phyloP scores from a whole-genome alignment of 2,329 filamentous ascomycete species.

The Fusarium sp. region DNA sequence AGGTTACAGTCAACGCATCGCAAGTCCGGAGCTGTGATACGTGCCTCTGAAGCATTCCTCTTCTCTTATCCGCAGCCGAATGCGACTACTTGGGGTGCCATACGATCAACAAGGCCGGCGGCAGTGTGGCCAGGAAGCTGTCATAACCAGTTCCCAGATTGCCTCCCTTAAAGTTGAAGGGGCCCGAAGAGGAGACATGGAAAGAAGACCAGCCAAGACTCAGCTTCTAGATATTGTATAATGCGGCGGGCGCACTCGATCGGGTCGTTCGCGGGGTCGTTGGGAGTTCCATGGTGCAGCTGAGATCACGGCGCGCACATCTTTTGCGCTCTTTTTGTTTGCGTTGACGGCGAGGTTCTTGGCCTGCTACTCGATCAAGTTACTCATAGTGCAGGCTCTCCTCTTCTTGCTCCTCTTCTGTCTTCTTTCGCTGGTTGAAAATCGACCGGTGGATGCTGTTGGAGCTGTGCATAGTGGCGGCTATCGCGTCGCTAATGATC shows the following conservation, averaged over 20 bases:
- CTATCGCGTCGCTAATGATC: neutral
- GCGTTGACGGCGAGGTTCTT: neutral
- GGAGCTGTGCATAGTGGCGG: neutral
- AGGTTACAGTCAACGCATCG: conserved; percentile 67
- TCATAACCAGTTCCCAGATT: neutral
- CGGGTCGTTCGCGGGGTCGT: neutral
- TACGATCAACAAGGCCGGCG: neutral
- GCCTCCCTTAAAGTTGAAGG: neutral
- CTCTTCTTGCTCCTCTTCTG: neutral
- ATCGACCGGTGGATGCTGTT: neutral
- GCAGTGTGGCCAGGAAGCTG: neutral
- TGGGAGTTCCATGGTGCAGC: neutral
- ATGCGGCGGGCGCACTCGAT: neutral
- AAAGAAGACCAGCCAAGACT: too few relatives aligned
- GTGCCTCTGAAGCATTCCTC: neutral
- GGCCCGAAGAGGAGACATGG: neutral
- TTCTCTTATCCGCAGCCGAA: accelerated
- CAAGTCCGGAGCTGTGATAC: neutral
- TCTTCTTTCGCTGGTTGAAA: neutral
- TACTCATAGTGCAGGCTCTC: neutral
- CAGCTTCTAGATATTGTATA: neutral
- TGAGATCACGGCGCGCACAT: neutral
- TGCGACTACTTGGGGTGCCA: accelerated
- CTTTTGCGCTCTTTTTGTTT: neutral
- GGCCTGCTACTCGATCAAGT: neutral